These are phyloP conservation scores for Fusarium haematococcum DNA, from an alignment of 2,329 filamentous ascomycete species.

Conservation along the genomic window DNA sequence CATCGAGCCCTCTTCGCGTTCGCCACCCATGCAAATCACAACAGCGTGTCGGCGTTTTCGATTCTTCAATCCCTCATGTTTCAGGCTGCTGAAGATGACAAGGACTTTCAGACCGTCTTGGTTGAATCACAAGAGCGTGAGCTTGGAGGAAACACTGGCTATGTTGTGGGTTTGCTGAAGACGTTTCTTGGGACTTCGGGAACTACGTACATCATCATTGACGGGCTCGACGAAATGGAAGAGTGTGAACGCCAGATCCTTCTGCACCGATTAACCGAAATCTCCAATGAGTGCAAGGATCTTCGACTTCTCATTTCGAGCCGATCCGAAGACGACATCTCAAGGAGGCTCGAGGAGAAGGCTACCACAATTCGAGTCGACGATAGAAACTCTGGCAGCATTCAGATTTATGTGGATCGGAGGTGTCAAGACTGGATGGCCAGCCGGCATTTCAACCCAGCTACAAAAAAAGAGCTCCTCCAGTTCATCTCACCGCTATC, in stretches of 20 bases:
- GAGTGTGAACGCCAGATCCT: not conserved
- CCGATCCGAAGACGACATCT: not conserved
- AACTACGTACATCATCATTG: not conserved
- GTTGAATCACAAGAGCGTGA: conserved; percentile 3
- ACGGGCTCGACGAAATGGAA: not conserved
- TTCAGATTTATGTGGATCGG: not conserved
- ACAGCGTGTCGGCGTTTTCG: not conserved
- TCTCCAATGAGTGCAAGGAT: not conserved
- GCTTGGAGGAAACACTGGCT: not conserved
- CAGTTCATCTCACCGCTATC: not conserved
- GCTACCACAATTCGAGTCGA: not conserved
- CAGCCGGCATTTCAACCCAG: not conserved
- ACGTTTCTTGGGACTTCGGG: not conserved
- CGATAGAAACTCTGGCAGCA: not conserved
- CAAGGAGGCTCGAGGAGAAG: not conserved
- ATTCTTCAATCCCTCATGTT: not conserved
- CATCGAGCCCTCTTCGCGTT: not conserved
- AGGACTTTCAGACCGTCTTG: not conserved
- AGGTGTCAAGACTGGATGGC: not conserved
- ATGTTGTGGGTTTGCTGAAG: not conserved
- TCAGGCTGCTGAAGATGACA: not conserved
- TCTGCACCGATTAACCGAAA: not conserved
- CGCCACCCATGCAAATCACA: not conserved
- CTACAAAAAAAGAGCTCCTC: not conserved
- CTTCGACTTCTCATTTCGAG: not conserved